Evolutionary conservation across 1,284 basidiomycete genomes (phyloP).

Genomic region (Stygiomarasmius scandens): DNA sequence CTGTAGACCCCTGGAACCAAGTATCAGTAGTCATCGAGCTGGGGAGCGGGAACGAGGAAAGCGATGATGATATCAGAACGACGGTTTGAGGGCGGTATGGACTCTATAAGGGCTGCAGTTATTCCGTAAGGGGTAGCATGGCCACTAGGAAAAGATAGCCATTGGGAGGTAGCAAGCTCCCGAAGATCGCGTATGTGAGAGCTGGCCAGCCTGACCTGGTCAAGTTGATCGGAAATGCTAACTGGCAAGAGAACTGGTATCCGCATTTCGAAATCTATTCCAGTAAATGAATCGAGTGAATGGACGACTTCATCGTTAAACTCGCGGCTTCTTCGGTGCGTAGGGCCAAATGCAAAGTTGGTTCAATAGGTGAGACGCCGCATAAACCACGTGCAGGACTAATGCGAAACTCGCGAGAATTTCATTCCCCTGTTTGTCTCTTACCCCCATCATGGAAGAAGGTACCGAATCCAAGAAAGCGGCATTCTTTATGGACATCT

Average conservation of each 20-base stretch:
- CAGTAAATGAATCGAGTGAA: conserved; percentile 3
- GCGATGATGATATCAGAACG: conserved; percentile 14
- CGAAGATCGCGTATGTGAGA: conserved; percentile 22
- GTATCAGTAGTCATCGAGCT: conserved; percentile 10
- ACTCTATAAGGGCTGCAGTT: background rate
- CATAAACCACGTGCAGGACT: conserved; percentile 5
- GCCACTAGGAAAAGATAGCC: conserved; percentile 35
- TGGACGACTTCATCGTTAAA: background rate
- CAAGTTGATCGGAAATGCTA: conserved; percentile 16
- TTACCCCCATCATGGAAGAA: conserved; percentile 62
- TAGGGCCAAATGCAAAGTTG: too few relatives aligned
- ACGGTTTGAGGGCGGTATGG: background rate
- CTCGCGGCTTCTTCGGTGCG: too few relatives aligned
- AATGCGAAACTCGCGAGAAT: conserved; percentile 42
- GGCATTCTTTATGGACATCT: conserved; percentile 70
- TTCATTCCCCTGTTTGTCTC: conserved; percentile 30
- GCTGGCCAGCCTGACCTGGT: background rate
- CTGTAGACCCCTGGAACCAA: conserved; percentile 4
- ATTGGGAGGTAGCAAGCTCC: conserved; percentile 32
- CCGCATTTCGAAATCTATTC: conserved; percentile 27
- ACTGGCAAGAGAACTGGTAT: conserved; percentile 23
- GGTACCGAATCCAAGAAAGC: conserved; percentile 82
- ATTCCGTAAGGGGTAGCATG: conserved; percentile 13
- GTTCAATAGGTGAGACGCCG: background rate
- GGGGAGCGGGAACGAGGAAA: conserved; percentile 10